Evolutionary conservation across 176 grass and related monocot species (phyloP).

Genomic region (bread wheat (Triticum aestivum)): IWGSC_CS_RefSeq_v2.1 NC_057813.1:448558457-448558956

Average conservation of each 20-base stretch:
- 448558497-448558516: background rate
- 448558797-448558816: too few relatives aligned
- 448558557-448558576: background rate
- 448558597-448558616: background rate
- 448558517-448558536: background rate
- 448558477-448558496: background rate
- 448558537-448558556: background rate
- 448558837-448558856: background rate
- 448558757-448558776: conserved; percentile 61
- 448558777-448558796: background rate
- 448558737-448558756: conserved; percentile 88
- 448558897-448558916: conserved; percentile 36
- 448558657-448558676: conserved; percentile 43
- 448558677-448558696: conserved; percentile 40
- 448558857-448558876: background rate
- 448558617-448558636: conserved; percentile 3
- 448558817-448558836: background rate
- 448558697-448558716: conserved; percentile 26
- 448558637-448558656: conserved; percentile 38
- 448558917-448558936: conserved; percentile 46
- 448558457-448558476: background rate
- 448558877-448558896: conserved; percentile 61
- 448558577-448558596: background rate
- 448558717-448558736: conserved; percentile 49
- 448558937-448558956: conserved; percentile 31